Base-by-base conservation (phyloP, 208 protist species). In the Acanthamoeba castellanii region DNA sequence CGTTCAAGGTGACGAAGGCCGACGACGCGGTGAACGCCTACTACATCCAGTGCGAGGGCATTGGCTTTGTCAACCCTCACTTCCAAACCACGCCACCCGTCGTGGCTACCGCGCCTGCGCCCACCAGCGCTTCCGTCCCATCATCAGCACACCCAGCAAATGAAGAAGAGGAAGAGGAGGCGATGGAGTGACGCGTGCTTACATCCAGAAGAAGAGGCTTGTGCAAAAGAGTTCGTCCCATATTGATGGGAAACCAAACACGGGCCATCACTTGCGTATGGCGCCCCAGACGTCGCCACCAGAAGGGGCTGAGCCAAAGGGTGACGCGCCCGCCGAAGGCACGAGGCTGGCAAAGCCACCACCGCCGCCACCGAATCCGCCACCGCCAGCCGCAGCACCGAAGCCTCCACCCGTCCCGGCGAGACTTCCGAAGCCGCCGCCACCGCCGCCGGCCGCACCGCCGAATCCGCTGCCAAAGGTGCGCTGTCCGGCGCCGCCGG, bases 391-490 rank as follows among this genome's bases (percentile, higher is more conserved):
- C 30, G 68, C 68, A 2, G 68, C 16, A 13, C 68, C 68, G 68
- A 76, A 76, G 25, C 68, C 68, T 3, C 22, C 16, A 27, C 68
- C 68, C 42, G 42, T 47, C 42, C 42, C 61, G 20, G 61, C 61
- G 20, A 68, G 61, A 22, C 61, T 68, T 22, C 25, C 61, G 27
- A 68, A 68, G 3, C 61, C 61, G 4, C 61, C 61, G 4, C 68
- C 68, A 13, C 68, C 68, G 32, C 68, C n/a, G 72, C 30, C 14
- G 70, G 70, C 70, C 34, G 70, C 70, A 13, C n/a, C 8, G 30
- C 72, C 72, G 72, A 81, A 81, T 34, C 72, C 72, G 32, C 22
- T 34, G 72, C 72, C 72, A 30, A 81, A 81, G 16, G 72, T 81
- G 72, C 72, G 72, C 34, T 37, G 34, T 11, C 16, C 32, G 34